Conservation (phyloP, 2,329 filamentous ascomycete species). For the Hymenotorrendiella dingleyae region DNA sequence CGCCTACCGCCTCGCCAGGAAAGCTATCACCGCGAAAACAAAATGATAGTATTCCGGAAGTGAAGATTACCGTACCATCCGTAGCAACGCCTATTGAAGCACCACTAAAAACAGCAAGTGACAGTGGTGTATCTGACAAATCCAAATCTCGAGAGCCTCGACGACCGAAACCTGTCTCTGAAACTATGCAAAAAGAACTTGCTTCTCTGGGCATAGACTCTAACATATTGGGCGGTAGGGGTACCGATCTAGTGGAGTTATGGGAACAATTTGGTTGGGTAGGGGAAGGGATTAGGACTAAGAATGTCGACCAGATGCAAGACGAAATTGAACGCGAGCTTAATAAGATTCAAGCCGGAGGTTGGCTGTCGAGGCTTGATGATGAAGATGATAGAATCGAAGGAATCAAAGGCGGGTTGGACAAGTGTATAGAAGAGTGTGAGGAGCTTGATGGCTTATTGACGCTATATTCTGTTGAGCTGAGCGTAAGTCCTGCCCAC, state of each 20-base stretch:
- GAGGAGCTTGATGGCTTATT: slow-evolving; percentile 93
- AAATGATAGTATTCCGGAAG: slow-evolving; percentile 44
- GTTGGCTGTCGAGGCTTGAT: slow-evolving; percentile 78
- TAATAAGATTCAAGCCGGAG: slow-evolving; percentile 84
- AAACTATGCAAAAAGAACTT: slow-evolving; percentile 31
- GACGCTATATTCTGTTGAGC: slow-evolving; percentile 89
- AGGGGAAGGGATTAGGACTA: slow-evolving; percentile 66
- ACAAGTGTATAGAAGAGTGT: slow-evolving; percentile 87
- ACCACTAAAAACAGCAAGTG: slow-evolving; percentile 29
- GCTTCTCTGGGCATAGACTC: slow-evolving; percentile 66
- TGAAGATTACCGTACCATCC: slow-evolving; percentile 50
- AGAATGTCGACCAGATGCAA: slow-evolving; percentile 75
- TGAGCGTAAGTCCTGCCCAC: slow-evolving; percentile 59
- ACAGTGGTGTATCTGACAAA: slow-evolving; percentile 29
- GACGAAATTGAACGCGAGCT: slow-evolving; percentile 80
- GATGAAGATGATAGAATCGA: slow-evolving; percentile 88
- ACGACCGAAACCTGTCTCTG: slow-evolving; percentile 27
- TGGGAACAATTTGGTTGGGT: slow-evolving; percentile 88
- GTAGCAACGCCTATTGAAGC: slow-evolving; percentile 37
- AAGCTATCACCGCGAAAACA: slow-evolving; percentile 4
- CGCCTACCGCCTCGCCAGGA: slow-evolving; percentile 5
- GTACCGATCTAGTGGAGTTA: slow-evolving; percentile 74
- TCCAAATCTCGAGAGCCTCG: slow-evolving; percentile 25
- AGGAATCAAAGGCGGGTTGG: slow-evolving; percentile 78
- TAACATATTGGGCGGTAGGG: slow-evolving; percentile 66